Conservation (phyloP, 106 monocot species). For the Dendrobium chrysotoxum region DNA sequence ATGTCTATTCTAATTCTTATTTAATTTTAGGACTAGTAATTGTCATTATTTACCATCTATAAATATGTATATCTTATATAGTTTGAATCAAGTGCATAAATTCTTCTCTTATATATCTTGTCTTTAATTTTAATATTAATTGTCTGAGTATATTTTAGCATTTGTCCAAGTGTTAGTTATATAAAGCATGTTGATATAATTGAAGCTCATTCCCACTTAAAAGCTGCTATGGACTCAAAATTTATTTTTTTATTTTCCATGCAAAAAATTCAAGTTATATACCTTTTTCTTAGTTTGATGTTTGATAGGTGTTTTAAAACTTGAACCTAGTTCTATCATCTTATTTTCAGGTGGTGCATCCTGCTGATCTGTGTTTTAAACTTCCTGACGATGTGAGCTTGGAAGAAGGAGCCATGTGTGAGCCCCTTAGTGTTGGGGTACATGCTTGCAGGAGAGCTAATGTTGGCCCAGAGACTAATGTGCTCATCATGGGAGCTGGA, state of each 20-base stretch:
- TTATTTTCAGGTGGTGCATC: slow-evolving; percentile 63
- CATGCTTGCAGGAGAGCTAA: slow-evolving; percentile 82
- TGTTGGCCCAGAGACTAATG: slow-evolving; percentile 72
- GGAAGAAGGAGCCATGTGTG: slow-evolving; percentile 99
- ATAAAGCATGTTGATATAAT: no score
- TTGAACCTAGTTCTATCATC: not conserved
- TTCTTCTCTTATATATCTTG: no score
- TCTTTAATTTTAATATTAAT: no score
- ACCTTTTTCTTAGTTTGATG: not conserved
- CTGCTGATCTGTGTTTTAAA: slow-evolving; percentile 89
- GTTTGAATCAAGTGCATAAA: no score
- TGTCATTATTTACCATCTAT: no score
- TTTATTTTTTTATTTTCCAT: not conserved
- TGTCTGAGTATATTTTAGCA: no score
- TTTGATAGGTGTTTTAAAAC: not conserved
- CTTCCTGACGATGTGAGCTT: slow-evolving; percentile 84
- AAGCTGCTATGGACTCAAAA: not conserved
- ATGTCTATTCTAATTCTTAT: no score
- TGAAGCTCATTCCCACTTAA: not conserved
- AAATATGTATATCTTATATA: no score
- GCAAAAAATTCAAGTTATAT: not conserved
- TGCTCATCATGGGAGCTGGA: slow-evolving; percentile 87
- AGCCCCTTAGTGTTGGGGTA: slow-evolving; percentile 92
- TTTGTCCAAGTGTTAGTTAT: no score
- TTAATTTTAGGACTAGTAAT: no score